Evolutionary conservation across 768 basidiomycete genomes (phyloP).

Genomic region (Suillus tomentosus): DNA sequence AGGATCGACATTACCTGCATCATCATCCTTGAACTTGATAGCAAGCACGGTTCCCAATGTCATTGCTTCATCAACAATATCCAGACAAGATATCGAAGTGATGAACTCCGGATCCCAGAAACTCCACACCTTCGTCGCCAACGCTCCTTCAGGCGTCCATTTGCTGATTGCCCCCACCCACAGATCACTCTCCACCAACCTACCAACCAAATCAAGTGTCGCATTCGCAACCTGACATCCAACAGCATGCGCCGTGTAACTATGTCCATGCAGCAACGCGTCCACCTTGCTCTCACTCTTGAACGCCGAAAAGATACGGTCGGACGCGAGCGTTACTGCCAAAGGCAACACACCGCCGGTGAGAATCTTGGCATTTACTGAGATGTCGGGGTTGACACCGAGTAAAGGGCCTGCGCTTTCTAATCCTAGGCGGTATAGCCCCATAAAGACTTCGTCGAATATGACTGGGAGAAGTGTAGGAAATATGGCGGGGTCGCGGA

Average conservation of each 20-base stretch:
- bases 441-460: conserved; percentile 95
- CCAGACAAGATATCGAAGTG: conserved; percentile 53
- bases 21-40: conserved; percentile 65
- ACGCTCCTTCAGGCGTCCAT: conserved; percentile 47
- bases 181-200: conserved; percentile 43
- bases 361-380: conserved; percentile 90
- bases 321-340: conserved; percentile 79
- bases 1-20: conserved; percentile 46
- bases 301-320: conserved; percentile 82
- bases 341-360: conserved; percentile 92
- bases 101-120: conserved; percentile 85
- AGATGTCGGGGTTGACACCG: conserved; percentile 79
- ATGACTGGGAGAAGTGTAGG: conserved; percentile 77
- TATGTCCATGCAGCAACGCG: conserved; percentile 92
- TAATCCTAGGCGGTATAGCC: conserved; percentile 85
- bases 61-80: conserved; percentile 74
- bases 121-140: conserved; percentile 63
- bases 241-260: conserved; percentile 92
- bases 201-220: conserved; percentile 67
- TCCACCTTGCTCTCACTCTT: conserved; percentile 72
- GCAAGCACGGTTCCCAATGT: conserved; percentile 83
- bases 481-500: conserved; percentile 50
- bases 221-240: conserved; percentile 91
- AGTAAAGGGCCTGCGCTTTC: conserved; percentile 65
- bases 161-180: conserved; percentile 62